phyloP scores from a whole-genome alignment of 139 green algal species.

The Zygnema circumcarinatum region DNA sequence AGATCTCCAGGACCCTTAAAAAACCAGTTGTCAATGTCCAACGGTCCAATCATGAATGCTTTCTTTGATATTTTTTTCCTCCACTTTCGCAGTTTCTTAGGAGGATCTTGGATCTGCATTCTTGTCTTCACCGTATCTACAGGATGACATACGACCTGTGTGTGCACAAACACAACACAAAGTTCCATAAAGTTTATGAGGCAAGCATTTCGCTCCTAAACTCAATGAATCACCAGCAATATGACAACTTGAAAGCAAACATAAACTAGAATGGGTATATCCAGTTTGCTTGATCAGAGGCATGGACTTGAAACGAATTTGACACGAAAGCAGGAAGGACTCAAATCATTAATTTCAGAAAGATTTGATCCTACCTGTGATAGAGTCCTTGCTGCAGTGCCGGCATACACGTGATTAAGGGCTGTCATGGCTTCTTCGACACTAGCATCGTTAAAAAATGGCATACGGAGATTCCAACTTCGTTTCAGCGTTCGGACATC shows the following conservation, averaged over 20 bases:
- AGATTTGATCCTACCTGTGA: constrained; percentile 59
- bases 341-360: too few species aligned
- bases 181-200: not conserved
- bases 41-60: constrained; percentile 34
- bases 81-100: constrained; percentile 64
- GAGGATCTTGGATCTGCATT: constrained; percentile 67
- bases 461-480: constrained; percentile 19
- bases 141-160: constrained; percentile 62
- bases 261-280: not conserved
- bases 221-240: not conserved
- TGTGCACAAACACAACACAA: constrained; percentile 17
- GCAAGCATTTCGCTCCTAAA: not conserved
- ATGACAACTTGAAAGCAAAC: not conserved
- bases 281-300: not conserved
- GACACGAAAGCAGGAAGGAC: too few species aligned
- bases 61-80: constrained; percentile 63
- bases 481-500: not conserved
- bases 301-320: too few species aligned
- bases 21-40: constrained; percentile 60
- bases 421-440: constrained; percentile 19
- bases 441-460: constrained; percentile 41
- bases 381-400: constrained; percentile 51
- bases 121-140: constrained; percentile 76
- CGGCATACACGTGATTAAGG: constrained; percentile 50
- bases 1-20: constrained; percentile 68